phyloP scores from a whole-genome alignment of 2,329 filamentous ascomycete genomes.

The Claviceps sp. region DNA sequence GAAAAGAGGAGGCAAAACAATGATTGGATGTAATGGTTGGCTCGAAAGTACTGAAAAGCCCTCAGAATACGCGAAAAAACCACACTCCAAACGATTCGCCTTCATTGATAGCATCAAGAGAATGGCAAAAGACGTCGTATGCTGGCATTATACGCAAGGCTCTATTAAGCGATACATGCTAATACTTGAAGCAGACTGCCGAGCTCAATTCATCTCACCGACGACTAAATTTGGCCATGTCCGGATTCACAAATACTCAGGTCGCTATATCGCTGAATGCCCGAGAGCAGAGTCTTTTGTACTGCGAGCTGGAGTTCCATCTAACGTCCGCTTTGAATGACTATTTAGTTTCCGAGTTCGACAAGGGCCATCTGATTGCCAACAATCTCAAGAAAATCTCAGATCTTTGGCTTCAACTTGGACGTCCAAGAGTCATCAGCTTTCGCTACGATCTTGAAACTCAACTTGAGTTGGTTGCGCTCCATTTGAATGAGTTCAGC shows the following conservation, averaged over 20 bases:
- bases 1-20: slow-evolving; percentile 33
- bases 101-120: slow-evolving; percentile 36
- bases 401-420: slow-evolving; percentile 37
- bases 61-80: slow-evolving; percentile 13
- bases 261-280: slow-evolving; percentile 37
- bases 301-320: slow-evolving; percentile 44
- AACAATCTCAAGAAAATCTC: slow-evolving; percentile 37
- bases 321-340: slow-evolving; percentile 36
- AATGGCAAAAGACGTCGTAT: slow-evolving; percentile 41
- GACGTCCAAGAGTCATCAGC: slow-evolving; percentile 39
- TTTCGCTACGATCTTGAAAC: slow-evolving; percentile 49
- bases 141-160: slow-evolving; percentile 7
- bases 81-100: slow-evolving; percentile 23
- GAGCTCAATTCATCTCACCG: slow-evolving; percentile 18
- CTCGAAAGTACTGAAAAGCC: slow-evolving; percentile 29
- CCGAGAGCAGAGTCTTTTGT: slow-evolving; percentile 44
- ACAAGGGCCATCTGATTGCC: slow-evolving; percentile 39
- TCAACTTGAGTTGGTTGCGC: slow-evolving; percentile 39
- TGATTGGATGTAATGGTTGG: slow-evolving; percentile 45
- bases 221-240: neutral
- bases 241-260: slow-evolving; percentile 10
- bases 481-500: slow-evolving; percentile 38
- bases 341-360: slow-evolving; percentile 39
- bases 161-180: slow-evolving; percentile 5
- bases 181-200: slow-evolving; percentile 12